Evolutionary conservation across 2,329 filamentous ascomycete species (phyloP), one percentile per base, ranked within the genome.

Genomic region (Colletotrichum liriopes): DNA sequence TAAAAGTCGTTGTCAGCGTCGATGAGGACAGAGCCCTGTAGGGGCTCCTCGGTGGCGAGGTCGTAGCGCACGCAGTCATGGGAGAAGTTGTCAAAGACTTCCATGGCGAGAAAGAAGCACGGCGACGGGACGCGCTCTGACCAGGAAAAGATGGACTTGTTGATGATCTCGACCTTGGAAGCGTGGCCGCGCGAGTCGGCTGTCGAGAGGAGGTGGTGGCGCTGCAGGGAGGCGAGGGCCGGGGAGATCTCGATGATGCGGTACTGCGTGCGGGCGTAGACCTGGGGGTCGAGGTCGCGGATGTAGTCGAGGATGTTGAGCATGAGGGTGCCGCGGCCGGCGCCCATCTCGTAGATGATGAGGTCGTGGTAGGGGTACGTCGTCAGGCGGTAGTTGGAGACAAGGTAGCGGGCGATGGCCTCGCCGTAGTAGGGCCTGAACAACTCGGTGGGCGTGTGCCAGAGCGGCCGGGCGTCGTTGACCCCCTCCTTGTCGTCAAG

Each of bases 321-420:
- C 96, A 99, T 99, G 80, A 99, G 89, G 0, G 97, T 99, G 74
- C 96, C 96, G 78, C 98, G 96, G 77, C 96, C 96, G 49, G 96
- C 96, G 64, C 96, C 96, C 93, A 99, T 97, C 82, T 99, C 96
- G 88, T 98, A 99, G 81, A 99, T 97, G 77, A 97, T 94, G 64
- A 99, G 89, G 83, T 99, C 96, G 83, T 98, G 92, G 86, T 98
- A 98, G 2, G 96, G 96, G 81, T 96, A 98, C 67, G 94, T 90
- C 55, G 94, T 94, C 80, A 98, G 90, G 81, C 96, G 95, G 88
- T 99, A 99, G 85, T 99, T 98, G 76, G 94, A 92, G 76, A 98
- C 92, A 55, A 99, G 90, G 82, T 98, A 98, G 26, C 96, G 92
- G n/a, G 96, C 96, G 76, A 99, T 94, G 43, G 96, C 94, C 86